Conservation (phyloP, 2,329 filamentous ascomycete genomes). For the Aureobasidium sp. region DNA sequence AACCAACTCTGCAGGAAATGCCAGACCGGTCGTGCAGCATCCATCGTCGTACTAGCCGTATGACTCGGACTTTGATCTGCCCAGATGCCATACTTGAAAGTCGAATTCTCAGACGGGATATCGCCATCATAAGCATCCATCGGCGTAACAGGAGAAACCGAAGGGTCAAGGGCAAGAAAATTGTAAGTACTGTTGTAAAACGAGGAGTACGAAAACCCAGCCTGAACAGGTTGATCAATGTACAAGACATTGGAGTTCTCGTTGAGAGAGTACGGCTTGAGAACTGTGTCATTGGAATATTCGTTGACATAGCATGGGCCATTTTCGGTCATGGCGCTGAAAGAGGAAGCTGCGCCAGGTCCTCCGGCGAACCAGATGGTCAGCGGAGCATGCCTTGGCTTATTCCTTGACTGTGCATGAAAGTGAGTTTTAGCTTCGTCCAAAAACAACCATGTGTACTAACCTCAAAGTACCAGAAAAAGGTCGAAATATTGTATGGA, state of each 20-base stretch:
- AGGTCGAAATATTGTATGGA: slow-evolving; percentile 25
- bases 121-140: slow-evolving; percentile 14
- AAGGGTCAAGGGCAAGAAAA: slow-evolving; percentile 28
- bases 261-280: slow-evolving; percentile 39
- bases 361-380: slow-evolving; percentile 59
- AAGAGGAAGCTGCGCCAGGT: slow-evolving; percentile 53
- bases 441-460: not conserved
- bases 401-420: slow-evolving; percentile 36
- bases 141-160: slow-evolving; percentile 21
- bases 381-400: slow-evolving; percentile 38
- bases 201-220: slow-evolving; percentile 36
- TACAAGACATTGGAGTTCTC: slow-evolving; percentile 32
- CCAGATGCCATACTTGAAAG: slow-evolving; percentile 19
- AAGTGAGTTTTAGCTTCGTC: too few species aligned
- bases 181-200: slow-evolving; percentile 51
- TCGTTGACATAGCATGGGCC: slow-evolving; percentile 40
- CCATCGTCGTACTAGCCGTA: slow-evolving; percentile 30
- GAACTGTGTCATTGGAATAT: slow-evolving; percentile 31
- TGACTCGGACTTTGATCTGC: slow-evolving; percentile 14
- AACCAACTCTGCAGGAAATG: slow-evolving; percentile 44
- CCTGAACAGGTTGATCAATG: slow-evolving; percentile 30
- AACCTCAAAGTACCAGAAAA: slow-evolving; percentile 50
- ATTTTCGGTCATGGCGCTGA: slow-evolving; percentile 51
- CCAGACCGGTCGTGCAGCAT: slow-evolving; percentile 44
- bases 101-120: slow-evolving; percentile 17